These are phyloP conservation scores for Dactylella cylindrospora DNA, from an alignment of 2,329 filamentous ascomycete species.

Conservation along the genomic window DNA sequence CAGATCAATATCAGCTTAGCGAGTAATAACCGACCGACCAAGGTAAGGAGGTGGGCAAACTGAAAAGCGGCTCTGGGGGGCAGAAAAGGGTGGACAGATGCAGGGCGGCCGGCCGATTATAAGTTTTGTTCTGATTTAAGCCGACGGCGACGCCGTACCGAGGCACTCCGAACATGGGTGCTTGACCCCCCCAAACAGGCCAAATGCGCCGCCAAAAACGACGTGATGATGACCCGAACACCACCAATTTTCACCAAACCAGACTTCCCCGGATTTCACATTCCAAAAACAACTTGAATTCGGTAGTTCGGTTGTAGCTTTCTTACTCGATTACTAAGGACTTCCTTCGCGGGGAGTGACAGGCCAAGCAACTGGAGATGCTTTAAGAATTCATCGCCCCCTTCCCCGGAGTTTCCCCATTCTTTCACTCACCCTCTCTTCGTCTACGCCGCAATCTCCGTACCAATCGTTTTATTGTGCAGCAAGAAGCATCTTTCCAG, in stretches of 20 bases:
- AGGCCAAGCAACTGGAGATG: not conserved
- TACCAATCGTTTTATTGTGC: not conserved
- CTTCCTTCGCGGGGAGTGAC: slow-evolving; percentile 3
- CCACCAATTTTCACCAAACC: not conserved
- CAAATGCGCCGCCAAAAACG: slow-evolving; percentile 3
- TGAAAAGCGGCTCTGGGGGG: too few species aligned
- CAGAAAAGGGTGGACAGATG: too few species aligned
- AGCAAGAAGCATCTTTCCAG: not conserved
- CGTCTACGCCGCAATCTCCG: not conserved
- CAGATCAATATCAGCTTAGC: too few species aligned
- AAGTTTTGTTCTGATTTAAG: too few species aligned
- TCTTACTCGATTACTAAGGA: not conserved
- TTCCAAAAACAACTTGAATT: slow-evolving; percentile 14
- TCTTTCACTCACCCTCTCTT: not conserved
- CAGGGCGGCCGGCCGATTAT: too few species aligned
- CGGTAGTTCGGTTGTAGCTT: slow-evolving; percentile 30
- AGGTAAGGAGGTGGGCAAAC: too few species aligned
- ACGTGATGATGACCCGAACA: slow-evolving; percentile 40
- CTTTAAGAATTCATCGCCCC: not conserved
- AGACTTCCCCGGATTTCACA: slow-evolving; percentile 25
- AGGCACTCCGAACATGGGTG: too few species aligned
- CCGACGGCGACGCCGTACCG: slow-evolving; percentile 45
- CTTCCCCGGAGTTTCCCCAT: not conserved
- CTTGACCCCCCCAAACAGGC: not conserved
- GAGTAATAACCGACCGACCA: too few species aligned